phyloP scores from a whole-genome alignment of 257 asterid species.

The Pogostemon cablin region DNA sequence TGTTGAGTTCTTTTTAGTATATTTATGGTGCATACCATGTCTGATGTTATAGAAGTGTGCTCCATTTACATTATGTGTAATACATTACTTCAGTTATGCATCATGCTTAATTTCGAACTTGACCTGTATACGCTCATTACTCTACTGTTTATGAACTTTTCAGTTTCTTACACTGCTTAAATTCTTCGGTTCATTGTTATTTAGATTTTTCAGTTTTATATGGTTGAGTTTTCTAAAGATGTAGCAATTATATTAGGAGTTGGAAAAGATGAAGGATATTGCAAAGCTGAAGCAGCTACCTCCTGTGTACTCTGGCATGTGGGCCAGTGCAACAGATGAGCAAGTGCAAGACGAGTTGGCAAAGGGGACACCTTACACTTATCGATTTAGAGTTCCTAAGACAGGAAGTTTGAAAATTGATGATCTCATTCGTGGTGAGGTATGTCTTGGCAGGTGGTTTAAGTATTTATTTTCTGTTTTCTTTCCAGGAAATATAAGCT shows the following conservation, averaged over 20 bases:
- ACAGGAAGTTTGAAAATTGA: conserved; percentile 71
- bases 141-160: conserved; percentile 11
- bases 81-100: not conserved
- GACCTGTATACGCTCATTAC: not conserved
- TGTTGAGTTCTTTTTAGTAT: not conserved
- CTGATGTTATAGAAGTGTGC: not conserved
- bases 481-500: conserved; percentile 14
- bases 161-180: not conserved
- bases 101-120: conserved; percentile 3
- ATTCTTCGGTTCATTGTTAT: not conserved
- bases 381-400: conserved; percentile 89
- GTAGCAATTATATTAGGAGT: conserved; percentile 54
- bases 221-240: conserved; percentile 20
- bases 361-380: conserved; percentile 83
- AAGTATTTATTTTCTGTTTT: conserved; percentile 13
- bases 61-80: not conserved
- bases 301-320: conserved; percentile 86
- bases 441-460: conserved; percentile 32
- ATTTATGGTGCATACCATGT: not conserved
- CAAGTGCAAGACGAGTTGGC: conserved; percentile 76
- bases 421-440: conserved; percentile 97
- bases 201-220: conserved; percentile 16
- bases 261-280: conserved; percentile 86
- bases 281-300: conserved; percentile 88
- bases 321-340: conserved; percentile 76